Evolutionary conservation across 371 early-diverging fungal species (phyloP), one percentile per base, ranked within the genome.

Genomic region (Mucor racemosus): DNA sequence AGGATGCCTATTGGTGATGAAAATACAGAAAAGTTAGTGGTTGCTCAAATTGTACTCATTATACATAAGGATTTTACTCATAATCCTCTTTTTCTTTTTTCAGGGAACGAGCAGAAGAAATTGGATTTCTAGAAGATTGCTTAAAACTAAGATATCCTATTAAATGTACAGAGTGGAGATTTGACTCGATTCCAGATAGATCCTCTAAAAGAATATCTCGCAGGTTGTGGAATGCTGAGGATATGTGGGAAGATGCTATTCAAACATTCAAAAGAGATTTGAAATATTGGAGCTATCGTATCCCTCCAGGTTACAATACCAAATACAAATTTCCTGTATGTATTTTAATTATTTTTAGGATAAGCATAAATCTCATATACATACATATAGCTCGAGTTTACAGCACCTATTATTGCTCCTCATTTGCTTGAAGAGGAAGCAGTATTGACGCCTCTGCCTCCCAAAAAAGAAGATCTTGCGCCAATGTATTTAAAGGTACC

Each of bases 281-380:
- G 11, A 60, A 71, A 8, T 69, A 67, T 56, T 78, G 78, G 78
- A 66, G 69, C 26, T 36, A 41, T 33, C 65, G 74, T 38, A 57
- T 78, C 17, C 76, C 78, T 15, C 78, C 78, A n/a, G 76, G 74
- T 1, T 69, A 67, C 40, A 57, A 66, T 34, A 60, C 63, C 17
- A 17, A 31, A 6, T 56, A 64, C 15, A 58, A 66, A 17, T 53
- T 64, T 15, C 59, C 63, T 17, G 64, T 71, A 73, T 62, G 62
- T 65, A 5, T 9, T 39, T 31, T 4, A n/a, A 26, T 50, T 5
- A 50, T 26, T 11, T 31, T 1, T 1, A 5, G 1, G 2, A 31
- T 1, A 39, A 38, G 3, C 10, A 26, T 11, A 15, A 9, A 7
- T 14, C 6, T 40, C 6, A 31, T 8, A 6, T 26, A 14, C 17